Base-by-base conservation (phyloP, 176 grass and related monocot genomes). In the Chrysopogon serrulatus region DNA sequence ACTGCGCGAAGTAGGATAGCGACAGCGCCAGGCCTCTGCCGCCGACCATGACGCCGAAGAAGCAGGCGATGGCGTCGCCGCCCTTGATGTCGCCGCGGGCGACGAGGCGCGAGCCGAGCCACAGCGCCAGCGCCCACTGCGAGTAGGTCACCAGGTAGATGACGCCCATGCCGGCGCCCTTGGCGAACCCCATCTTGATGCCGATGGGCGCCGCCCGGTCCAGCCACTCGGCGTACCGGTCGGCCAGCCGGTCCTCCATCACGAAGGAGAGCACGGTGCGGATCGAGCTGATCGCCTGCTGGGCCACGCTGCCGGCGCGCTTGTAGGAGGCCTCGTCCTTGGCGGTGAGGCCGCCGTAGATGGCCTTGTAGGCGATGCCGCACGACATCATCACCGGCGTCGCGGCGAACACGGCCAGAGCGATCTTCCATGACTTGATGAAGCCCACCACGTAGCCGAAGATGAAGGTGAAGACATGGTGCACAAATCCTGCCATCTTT, bases 261-360 rank as follows among this genome's bases (percentile, higher is more conserved):
- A 92, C 90, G 64, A 94, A 90, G 12, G 92, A 94, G 15, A 92
- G 68, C 6, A 94, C 90, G 2, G 92, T 94, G 4, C 87, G 62
- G 57, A 94, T 86, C 26, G 92, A 94, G 78, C 84, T 92, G 64
- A 92, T 87, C 12, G 89, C 92, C 80, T 92, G 92, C 61, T 94
- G 89, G 10, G 89, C 89, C 64, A 94, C 74, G 74, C 84, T 87
- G 8, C 84, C 87, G n/a, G 89, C 89, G 3, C 76, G 86, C 31
- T 77, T 73, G 59, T 94, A 94, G 2, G 92, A 94, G 6, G 87
- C 90, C 92, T 91, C 89, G 84, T 94, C 87, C 74, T 90, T 91
- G 44, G 87, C 77, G 10, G 89, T 80, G 73, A 94, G 92, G 37
- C 92, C 92, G 18, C 85, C 87, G 49, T 92, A 92, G 47, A 92